Percentiles rank a stretch among this genome's conserved stretches.
Conservation (phyloP, 148 eudicot genomes). For the Heliamphora exappendiculata region DNA sequence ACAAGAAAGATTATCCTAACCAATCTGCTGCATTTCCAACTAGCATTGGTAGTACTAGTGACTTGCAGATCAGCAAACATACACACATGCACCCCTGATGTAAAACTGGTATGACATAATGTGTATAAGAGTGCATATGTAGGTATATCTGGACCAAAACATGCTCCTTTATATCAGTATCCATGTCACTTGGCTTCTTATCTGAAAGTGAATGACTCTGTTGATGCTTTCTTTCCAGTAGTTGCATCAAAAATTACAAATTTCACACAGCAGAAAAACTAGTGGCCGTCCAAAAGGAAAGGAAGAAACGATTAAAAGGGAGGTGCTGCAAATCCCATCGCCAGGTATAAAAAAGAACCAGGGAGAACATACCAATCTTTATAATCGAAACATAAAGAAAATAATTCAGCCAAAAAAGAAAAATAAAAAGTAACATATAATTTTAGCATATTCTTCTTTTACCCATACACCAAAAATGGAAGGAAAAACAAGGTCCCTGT, state of each 20-base stretch:
- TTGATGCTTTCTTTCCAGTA: too few species aligned
- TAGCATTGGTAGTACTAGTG: neutral
- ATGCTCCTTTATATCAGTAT: too few species aligned
- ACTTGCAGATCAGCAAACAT: constrained; percentile 2
- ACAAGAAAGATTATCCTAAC: neutral
- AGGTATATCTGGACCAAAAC: too few species aligned
- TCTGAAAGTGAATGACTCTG: neutral
- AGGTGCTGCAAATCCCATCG: neutral
- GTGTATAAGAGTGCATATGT: neutral
- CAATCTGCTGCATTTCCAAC: neutral
- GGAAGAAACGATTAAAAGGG: neutral
- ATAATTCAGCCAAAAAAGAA: neutral
- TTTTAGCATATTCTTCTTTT: neutral
- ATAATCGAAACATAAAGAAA: neutral
- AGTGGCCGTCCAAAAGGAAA: neutral
- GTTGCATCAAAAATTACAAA: neutral
- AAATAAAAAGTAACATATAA: neutral
- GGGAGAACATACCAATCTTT: neutral
- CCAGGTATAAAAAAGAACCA: neutral
- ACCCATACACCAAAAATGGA: neutral
- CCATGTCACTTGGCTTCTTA: neutral
- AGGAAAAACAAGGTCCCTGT: neutral
- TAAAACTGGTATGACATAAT: neutral
- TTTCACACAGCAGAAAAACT: neutral
- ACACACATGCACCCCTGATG: neutral